A percentile compares a stretch with the other conserved stretches of the same genome.
Conservation (phyloP, 805 yeast species). For the Candida qinlingensis region DNA sequence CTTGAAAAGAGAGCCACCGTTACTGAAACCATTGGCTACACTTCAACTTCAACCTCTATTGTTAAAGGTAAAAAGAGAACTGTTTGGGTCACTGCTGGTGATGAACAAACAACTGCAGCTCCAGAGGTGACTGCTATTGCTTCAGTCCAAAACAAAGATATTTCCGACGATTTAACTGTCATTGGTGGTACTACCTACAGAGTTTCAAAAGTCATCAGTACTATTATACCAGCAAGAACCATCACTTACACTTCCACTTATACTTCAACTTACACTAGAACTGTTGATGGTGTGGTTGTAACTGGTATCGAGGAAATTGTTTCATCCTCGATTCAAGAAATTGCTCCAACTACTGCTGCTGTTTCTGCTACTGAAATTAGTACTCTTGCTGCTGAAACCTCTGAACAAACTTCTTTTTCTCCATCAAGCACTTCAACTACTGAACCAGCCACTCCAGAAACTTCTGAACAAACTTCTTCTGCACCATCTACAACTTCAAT, state of each 20-base stretch:
- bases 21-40: constrained; percentile 17
- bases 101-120: constrained; percentile 5
- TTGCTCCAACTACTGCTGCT: constrained; percentile 3
- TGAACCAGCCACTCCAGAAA: too few relatives aligned
- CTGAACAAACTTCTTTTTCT: constrained; percentile 4
- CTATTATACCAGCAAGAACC: constrained; percentile 22
- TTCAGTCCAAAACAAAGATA: constrained; percentile 4
- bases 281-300: constrained; percentile 17
- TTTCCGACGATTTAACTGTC: constrained; percentile 11
- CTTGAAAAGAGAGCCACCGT: constrained; percentile 15
- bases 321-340: constrained; percentile 4
- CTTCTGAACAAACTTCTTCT: constrained; percentile 3
- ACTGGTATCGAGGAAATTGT: constrained; percentile 15
- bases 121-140: constrained; percentile 3
- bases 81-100: constrained; percentile 23
- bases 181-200: constrained; percentile 24
- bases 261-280: constrained; percentile 17
- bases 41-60: constrained; percentile 19
- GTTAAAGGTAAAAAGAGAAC: constrained; percentile 21
- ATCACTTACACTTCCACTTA: constrained; percentile 1
- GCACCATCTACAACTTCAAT: not conserved
- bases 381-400: not conserved
- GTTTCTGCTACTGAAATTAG: not conserved
- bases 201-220: constrained; percentile 19
- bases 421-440: too few relatives aligned